Conservation (phyloP, 2,329 filamentous ascomycete species). For the Acephala macrosclerotiorum region DNA sequence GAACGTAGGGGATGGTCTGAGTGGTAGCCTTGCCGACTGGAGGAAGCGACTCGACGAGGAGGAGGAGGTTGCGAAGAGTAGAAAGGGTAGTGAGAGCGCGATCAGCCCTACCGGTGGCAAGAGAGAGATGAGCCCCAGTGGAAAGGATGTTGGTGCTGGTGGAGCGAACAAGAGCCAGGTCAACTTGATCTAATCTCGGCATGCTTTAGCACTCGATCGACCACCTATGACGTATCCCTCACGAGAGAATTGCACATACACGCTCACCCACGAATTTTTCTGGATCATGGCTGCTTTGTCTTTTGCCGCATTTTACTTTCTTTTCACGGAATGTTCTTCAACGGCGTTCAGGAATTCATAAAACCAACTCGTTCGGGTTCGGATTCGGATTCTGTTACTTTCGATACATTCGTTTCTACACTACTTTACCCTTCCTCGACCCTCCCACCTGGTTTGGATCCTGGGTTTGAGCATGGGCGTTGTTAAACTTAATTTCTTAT, state of each 20-base stretch:
- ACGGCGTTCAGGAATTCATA: not conserved
- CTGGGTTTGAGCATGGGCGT: not conserved
- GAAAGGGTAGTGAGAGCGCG: constrained; percentile 32
- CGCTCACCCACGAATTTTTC: not conserved
- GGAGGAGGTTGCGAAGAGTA: constrained; percentile 36
- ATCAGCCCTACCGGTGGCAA: constrained; percentile 25
- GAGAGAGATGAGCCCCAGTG: constrained; percentile 41
- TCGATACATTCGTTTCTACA: constrained; percentile 6
- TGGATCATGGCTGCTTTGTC: constrained; percentile 3
- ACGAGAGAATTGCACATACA: not conserved
- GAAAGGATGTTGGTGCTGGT: constrained; percentile 32
- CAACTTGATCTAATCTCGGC: constrained; percentile 28
- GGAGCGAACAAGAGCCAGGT: constrained; percentile 26
- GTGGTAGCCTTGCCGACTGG: constrained; percentile 81
- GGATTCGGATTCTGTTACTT: not conserved
- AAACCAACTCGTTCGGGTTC: not conserved
- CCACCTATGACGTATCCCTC: not conserved
- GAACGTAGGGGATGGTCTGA: constrained; percentile 59
- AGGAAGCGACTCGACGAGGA: constrained; percentile 74
- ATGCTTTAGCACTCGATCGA: not conserved
- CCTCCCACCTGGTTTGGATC: not conserved
- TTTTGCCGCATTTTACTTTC: not conserved
- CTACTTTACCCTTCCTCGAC: not conserved
- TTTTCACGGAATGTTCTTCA: not conserved
- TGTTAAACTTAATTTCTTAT: constrained; percentile 10